These are phyloP conservation scores for Colletotrichum sp. DNA, from an alignment of 2,329 filamentous ascomycete species.

Conservation along the genomic window DNA sequence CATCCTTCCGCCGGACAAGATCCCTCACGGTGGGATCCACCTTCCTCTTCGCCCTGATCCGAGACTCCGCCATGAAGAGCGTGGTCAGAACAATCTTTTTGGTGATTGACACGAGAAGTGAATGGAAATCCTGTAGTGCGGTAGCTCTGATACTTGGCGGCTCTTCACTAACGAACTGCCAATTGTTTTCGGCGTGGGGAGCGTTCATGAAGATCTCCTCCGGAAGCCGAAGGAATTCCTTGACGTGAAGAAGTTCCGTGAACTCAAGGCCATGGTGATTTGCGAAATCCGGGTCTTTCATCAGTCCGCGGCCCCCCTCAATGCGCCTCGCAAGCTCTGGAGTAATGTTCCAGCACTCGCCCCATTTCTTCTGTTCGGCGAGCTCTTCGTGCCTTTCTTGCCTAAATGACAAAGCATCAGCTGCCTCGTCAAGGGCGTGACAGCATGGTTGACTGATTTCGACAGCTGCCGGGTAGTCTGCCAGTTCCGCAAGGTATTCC, in stretches of 20 bases:
- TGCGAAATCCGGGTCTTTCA: constrained; percentile 1
- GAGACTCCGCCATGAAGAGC: constrained; percentile 73
- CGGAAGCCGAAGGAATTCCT: constrained; percentile 68
- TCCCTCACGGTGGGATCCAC: constrained; percentile 29
- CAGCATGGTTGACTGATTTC: constrained; percentile 75
- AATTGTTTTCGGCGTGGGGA: constrained; percentile 66
- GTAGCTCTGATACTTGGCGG: constrained; percentile 76
- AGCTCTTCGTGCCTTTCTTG: constrained; percentile 69
- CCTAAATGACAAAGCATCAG: constrained; percentile 66
- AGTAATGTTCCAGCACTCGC: constrained; percentile 70
- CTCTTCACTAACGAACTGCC: constrained; percentile 65
- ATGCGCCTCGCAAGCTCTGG: constrained; percentile 33
- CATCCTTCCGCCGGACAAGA: constrained; percentile 49
- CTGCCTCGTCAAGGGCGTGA: constrained; percentile 69
- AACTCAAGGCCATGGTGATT: constrained; percentile 45
- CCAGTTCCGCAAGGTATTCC: constrained; percentile 43
- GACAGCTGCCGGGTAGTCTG: constrained; percentile 72
- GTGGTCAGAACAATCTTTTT: constrained; percentile 72
- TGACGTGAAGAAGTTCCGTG: constrained; percentile 61
- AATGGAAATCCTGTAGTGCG: constrained; percentile 77
- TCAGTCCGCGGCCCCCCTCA: constrained; percentile 16
- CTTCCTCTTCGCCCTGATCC: constrained; percentile 59
- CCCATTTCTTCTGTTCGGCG: constrained; percentile 65
- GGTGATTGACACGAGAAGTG: constrained; percentile 70
- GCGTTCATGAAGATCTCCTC: constrained; percentile 79